Conservation (phyloP, 139 green algal genomes). For the Penium margaritaceum region DNA sequence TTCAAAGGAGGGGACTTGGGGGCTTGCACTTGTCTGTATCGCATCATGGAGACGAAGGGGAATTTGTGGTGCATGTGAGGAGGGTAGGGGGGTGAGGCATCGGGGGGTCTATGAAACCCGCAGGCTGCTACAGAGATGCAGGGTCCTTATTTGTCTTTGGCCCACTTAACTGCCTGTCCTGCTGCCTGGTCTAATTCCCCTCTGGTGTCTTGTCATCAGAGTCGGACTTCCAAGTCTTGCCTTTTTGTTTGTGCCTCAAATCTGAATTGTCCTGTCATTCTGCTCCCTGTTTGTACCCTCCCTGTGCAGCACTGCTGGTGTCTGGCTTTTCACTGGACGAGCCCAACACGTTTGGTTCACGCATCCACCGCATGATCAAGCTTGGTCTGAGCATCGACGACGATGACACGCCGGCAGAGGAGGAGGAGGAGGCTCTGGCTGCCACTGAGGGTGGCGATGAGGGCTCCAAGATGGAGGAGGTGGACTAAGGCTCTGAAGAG, state of each 20-base stretch:
- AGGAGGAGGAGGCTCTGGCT: constrained; percentile 76
- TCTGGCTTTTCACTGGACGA: constrained; percentile 96
- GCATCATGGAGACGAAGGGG: no score
- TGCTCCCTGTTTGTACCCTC: neutral
- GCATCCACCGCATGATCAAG: constrained; percentile 99
- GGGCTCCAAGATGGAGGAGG: constrained; percentile 94
- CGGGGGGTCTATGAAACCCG: no score
- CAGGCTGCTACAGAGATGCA: no score
- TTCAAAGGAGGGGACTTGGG: no score
- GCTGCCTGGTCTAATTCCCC: no score
- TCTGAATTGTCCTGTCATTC: neutral
- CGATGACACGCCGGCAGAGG: constrained; percentile 48
- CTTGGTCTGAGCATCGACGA: constrained; percentile 96
- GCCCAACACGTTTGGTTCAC: constrained; percentile 86
- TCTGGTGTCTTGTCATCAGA: no score
- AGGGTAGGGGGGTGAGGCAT: no score
- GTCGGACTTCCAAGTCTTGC: no score
- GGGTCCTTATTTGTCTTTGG: no score
- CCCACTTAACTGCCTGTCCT: no score
- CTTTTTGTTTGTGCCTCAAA: neutral
- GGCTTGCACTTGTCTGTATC: no score
- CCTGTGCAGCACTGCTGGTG: constrained; percentile 68
- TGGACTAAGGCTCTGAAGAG: constrained; percentile 67
- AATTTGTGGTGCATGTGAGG: no score
- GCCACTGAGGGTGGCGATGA: constrained; percentile 87